phyloP scores from a whole-genome alignment of 176 grass and related monocot genomes.

The Puya raimondii region DNA sequence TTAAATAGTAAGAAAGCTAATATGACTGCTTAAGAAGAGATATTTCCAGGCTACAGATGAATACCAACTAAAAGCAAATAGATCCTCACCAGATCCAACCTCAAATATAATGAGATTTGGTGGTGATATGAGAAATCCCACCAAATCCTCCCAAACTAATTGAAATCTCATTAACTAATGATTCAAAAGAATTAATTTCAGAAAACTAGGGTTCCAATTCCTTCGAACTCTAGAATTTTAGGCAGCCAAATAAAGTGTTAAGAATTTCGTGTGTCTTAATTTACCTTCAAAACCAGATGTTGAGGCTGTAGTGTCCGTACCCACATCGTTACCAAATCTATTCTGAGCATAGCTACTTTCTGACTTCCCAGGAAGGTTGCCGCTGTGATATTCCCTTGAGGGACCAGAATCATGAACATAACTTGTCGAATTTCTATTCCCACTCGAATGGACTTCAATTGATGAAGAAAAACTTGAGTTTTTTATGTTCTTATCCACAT shows the following conservation, averaged over 20 bases:
- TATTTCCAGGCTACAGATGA: no score
- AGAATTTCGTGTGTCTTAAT: no score
- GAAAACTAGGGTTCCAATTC: background rate
- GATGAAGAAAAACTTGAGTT: conserved; percentile 22
- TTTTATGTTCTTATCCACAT: conserved; percentile 16
- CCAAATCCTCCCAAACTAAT: no score
- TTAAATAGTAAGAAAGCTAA: no score
- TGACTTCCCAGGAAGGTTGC: conserved; percentile 29
- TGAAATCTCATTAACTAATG: no score
- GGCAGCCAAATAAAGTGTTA: conserved; percentile 20
- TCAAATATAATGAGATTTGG: no score
- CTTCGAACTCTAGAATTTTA: background rate
- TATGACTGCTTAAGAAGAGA: no score
- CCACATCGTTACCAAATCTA: conserved; percentile 27
- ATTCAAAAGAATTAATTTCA: no score
- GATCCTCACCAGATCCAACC: no score
- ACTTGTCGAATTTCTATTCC: conserved; percentile 30
- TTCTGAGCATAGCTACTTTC: conserved; percentile 28
- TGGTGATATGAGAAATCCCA: no score
- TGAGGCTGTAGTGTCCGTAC: background rate
- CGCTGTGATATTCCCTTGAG: conserved; percentile 22
- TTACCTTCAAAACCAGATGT: background rate
- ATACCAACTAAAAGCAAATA: no score
- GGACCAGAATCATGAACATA: conserved; percentile 18
- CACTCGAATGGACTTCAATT: conserved; percentile 11